These are phyloP conservation scores for Trametes meyenii DNA, from an alignment of 768 basidiomycete species.

Conservation along the genomic window DNA sequence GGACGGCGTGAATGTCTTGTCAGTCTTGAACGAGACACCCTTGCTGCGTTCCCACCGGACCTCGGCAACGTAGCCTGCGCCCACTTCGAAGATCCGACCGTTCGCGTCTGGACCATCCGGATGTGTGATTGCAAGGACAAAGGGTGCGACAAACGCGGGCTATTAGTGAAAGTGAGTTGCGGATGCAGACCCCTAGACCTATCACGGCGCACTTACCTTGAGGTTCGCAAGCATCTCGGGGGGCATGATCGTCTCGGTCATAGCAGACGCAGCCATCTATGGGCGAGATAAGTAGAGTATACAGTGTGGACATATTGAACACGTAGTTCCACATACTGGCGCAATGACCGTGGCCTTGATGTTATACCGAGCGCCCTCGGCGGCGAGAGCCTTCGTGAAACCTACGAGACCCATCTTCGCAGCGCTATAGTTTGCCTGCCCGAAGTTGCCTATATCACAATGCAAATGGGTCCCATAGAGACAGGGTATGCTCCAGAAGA, in stretches of 20 bases:
- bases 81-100: conserved; percentile 89
- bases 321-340: conserved; percentile 60
- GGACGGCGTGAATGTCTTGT: conserved; percentile 89
- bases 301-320: neutral
- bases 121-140: conserved; percentile 86
- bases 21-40: conserved; percentile 88
- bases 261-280: conserved; percentile 91
- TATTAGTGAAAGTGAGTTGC: conserved; percentile 33
- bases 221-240: conserved; percentile 91
- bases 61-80: conserved; percentile 90
- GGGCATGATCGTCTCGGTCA: conserved; percentile 96
- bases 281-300: neutral
- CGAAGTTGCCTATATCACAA: conserved; percentile 74
- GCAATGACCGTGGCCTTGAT: conserved; percentile 89
- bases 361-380: conserved; percentile 90
- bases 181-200: neutral
- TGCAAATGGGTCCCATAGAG: neutral
- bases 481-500: neutral
- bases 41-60: conserved; percentile 92
- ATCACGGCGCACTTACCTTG: conserved; percentile 46
- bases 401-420: conserved; percentile 96
- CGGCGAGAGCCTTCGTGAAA: conserved; percentile 91
- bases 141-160: conserved; percentile 92
- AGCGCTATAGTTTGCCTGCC: conserved; percentile 96
- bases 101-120: conserved; percentile 79